Percentiles rank a stretch among this genome's conserved stretches.
phyloP scores from a whole-genome alignment of 2,329 filamentous ascomycete species.

The Massarina eburnea region DNA sequence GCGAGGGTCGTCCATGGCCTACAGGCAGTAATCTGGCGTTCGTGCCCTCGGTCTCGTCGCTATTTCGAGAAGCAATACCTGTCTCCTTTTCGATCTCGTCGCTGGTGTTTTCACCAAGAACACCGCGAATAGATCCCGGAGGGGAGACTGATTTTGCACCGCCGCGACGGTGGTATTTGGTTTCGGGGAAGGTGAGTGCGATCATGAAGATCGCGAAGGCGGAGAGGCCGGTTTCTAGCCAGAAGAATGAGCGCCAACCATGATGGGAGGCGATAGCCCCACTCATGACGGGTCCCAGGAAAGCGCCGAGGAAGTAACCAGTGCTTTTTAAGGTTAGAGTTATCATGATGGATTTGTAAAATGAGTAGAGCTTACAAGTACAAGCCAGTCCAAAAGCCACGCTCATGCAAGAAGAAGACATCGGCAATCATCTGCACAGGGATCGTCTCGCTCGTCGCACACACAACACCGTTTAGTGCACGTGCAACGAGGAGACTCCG shows the following conservation, averaged over 20 bases:
- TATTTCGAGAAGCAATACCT: neutral
- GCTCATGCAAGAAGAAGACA: slow-evolving; percentile 49
- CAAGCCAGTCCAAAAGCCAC: slow-evolving; percentile 44
- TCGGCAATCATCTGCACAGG: slow-evolving; percentile 49
- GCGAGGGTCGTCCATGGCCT: slow-evolving; percentile 43
- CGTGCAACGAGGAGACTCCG: slow-evolving; percentile 47
- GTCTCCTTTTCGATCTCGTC: neutral
- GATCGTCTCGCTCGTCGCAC: slow-evolving; percentile 48
- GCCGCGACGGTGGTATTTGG: slow-evolving; percentile 42
- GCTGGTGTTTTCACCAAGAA: neutral
- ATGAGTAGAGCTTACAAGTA: slow-evolving; percentile 38
- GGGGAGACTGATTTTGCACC: neutral
- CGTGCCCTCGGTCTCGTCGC: slow-evolving; percentile 26
- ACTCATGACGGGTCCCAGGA: slow-evolving; percentile 49
- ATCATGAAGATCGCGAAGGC: slow-evolving; percentile 44
- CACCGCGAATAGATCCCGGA: no score
- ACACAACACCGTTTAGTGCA: slow-evolving; percentile 47
- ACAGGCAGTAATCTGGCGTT: slow-evolving; percentile 17
- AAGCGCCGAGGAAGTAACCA: slow-evolving; percentile 47
- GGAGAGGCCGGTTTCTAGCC: slow-evolving; percentile 46
- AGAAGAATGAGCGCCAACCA: slow-evolving; percentile 52
- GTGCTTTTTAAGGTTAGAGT: slow-evolving; percentile 24
- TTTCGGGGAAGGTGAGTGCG: slow-evolving; percentile 47
- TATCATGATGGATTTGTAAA: slow-evolving; percentile 1
- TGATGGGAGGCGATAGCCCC: slow-evolving; percentile 45